Conservation (phyloP, 2,329 filamentous ascomycete species). For the Fusarium sp. region DNA sequence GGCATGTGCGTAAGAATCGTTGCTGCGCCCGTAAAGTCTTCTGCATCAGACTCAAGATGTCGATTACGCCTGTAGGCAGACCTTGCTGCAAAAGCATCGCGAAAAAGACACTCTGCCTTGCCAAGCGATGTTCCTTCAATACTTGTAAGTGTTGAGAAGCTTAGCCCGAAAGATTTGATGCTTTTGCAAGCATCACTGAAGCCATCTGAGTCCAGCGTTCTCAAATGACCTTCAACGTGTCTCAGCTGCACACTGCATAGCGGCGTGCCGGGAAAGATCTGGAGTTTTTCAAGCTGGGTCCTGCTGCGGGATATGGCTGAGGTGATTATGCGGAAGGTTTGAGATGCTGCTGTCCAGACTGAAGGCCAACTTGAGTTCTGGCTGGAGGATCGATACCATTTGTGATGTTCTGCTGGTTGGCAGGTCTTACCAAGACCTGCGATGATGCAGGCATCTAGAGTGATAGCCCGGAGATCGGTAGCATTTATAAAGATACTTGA, state of each 20-base stretch:
- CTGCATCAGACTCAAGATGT: background rate
- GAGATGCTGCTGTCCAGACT: background rate
- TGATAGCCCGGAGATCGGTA: background rate
- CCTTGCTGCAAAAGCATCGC: background rate
- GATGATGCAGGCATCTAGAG: background rate
- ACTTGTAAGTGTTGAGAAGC: background rate
- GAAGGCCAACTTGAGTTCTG: background rate
- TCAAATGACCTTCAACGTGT: background rate
- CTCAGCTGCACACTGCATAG: background rate
- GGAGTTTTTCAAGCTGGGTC: background rate
- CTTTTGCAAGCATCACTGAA: background rate
- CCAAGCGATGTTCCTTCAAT: fast-evolving
- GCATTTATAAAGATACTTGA: fast-evolving
- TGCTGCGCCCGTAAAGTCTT: background rate
- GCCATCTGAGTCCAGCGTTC: background rate
- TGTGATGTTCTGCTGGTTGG: background rate
- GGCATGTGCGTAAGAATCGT: background rate
- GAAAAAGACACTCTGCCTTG: background rate
- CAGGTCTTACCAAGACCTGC: background rate
- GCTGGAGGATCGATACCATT: background rate
- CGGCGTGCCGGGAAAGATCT: background rate
- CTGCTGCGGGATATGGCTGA: background rate
- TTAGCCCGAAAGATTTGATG: background rate
- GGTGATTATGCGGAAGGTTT: background rate
- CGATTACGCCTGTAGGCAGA: background rate